Conservation (phyloP, 352 stramenopile species). For the Globisporangium nodosum region DNA sequence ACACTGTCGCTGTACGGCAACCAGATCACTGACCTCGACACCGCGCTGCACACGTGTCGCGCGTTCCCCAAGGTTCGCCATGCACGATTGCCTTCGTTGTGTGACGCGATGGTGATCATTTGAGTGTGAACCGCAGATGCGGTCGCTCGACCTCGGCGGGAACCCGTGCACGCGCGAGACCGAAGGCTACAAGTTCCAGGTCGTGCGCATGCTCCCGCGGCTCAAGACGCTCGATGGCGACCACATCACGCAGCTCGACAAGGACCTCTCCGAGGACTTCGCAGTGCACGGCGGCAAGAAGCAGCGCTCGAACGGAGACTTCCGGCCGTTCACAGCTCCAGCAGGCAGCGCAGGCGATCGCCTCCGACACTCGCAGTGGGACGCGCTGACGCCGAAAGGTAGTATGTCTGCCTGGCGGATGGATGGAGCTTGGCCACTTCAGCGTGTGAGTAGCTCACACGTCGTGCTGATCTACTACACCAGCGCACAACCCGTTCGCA, state of each 20-base stretch:
- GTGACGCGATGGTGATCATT: neutral
- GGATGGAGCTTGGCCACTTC: neutral
- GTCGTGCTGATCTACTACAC: neutral
- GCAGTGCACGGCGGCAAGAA: slow-evolving; percentile 18
- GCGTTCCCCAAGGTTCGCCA: slow-evolving; percentile 33
- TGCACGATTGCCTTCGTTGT: neutral
- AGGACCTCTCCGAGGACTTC: slow-evolving; percentile 67
- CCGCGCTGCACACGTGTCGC: slow-evolving; percentile 43
- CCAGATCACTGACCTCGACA: slow-evolving; percentile 36
- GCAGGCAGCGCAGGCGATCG: slow-evolving; percentile 6
- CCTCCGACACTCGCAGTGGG: slow-evolving; percentile 5
- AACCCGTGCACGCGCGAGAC: slow-evolving; percentile 63
- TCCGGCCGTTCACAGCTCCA: slow-evolving; percentile 36
- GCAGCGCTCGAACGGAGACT: neutral
- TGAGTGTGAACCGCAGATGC: slow-evolving; percentile 26
- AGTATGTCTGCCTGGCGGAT: neutral
- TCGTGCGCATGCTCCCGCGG: slow-evolving; percentile 50
- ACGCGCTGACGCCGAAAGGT: slow-evolving; percentile 9
- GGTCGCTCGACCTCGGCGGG: slow-evolving; percentile 60
- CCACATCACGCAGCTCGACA: slow-evolving; percentile 64
- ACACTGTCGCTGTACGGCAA: slow-evolving; percentile 65
- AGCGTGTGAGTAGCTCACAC: neutral
- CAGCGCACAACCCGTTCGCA: slow-evolving; percentile 45
- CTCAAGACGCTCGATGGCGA: slow-evolving; percentile 73
- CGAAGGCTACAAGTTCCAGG: slow-evolving; percentile 71